phyloP scores from a whole-genome alignment of 306 rosid species.

The Crotalaria pallida region DNA sequence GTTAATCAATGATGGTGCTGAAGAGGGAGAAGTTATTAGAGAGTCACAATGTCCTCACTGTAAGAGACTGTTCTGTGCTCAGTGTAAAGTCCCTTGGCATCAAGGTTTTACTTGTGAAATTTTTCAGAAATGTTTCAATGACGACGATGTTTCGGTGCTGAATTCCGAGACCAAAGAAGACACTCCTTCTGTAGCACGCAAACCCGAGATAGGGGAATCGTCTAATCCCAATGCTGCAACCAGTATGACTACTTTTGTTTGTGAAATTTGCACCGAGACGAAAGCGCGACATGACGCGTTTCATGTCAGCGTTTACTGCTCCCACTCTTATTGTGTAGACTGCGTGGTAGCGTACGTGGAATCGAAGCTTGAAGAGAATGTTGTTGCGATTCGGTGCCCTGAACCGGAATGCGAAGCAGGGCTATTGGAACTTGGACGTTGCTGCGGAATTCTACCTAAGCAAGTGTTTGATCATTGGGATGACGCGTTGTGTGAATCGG shows the following conservation, averaged over 20 bases:
- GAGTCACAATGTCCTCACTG: conserved; percentile 14
- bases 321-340: conserved; percentile 20
- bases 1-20: neutral
- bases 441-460: conserved; percentile 13
- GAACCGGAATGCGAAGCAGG: conserved; percentile 21
- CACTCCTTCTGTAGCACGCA: no score
- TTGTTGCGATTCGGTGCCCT: conserved; percentile 29
- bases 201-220: conserved; percentile 2
- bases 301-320: conserved; percentile 6
- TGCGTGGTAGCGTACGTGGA: conserved; percentile 28
- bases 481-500: conserved; percentile 28
- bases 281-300: conserved; percentile 14
- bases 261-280: conserved; percentile 37
- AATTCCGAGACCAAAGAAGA: no score
- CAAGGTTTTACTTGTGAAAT: neutral
- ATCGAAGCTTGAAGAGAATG: conserved; percentile 25
- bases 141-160: no score
- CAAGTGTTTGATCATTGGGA: conserved; percentile 41
- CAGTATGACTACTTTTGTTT: neutral
- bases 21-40: neutral
- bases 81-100: conserved; percentile 28
- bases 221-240: neutral
- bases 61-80: neutral
- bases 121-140: no score
- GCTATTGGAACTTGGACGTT: conserved; percentile 18